These are phyloP conservation scores for Vaccinium myrtillus DNA, from an alignment of 148 eudicot genomes.

Conservation along the genomic window DNA sequence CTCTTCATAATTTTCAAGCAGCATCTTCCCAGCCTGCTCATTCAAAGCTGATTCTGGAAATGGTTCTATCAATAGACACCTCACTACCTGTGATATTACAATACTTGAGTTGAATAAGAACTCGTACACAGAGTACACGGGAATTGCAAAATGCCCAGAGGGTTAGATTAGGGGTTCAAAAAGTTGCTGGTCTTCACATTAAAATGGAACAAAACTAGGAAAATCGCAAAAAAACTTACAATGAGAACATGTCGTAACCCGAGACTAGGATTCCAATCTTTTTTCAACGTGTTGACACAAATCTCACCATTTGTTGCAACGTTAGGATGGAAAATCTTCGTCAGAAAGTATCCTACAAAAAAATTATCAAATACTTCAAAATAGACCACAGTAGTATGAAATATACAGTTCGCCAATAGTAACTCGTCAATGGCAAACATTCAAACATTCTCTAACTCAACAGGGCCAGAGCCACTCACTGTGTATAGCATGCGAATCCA, in stretches of 20 bases:
- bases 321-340: slow-evolving; percentile 96
- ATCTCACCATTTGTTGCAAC: slow-evolving; percentile 85
- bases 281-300: slow-evolving; percentile 90
- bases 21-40: slow-evolving; percentile 97
- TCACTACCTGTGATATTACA: slow-evolving; percentile 58
- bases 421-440: not conserved
- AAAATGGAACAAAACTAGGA: not conserved
- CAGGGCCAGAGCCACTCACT: not conserved
- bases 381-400: not conserved
- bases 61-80: slow-evolving; percentile 93
- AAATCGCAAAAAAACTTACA: slow-evolving; percentile 33
- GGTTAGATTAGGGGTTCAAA: not conserved
- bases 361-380: not conserved
- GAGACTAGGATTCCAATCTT: slow-evolving; percentile 92
- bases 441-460: not conserved
- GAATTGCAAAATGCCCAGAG: not conserved
- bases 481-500: not conserved
- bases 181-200: not conserved
- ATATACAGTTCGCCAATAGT: not conserved
- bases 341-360: slow-evolving; percentile 78
- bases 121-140: not conserved
- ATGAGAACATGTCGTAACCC: slow-evolving; percentile 87
- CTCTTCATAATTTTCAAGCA: slow-evolving; percentile 91
- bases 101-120: not conserved
- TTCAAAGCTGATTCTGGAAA: slow-evolving; percentile 97